Evolutionary conservation across 2,329 filamentous ascomycete genomes (phyloP).

Genomic region (Albophoma yamanashiensis): DNA sequence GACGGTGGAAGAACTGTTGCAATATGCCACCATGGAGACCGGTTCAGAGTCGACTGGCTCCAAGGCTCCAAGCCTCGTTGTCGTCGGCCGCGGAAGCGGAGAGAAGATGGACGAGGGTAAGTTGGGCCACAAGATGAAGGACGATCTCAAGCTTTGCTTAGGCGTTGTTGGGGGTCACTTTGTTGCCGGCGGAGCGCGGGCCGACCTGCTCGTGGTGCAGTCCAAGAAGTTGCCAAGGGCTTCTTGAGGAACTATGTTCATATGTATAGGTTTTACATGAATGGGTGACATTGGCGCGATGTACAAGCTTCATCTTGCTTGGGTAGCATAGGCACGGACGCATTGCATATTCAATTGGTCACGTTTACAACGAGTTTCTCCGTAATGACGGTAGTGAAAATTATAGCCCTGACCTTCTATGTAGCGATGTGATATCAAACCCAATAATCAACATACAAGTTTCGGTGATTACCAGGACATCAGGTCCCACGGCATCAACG

Average conservation of each 20-base stretch:
- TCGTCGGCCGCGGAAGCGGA: constrained; percentile 11
- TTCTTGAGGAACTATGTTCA: not conserved
- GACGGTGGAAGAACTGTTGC: constrained; percentile 12
- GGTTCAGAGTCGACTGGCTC: not conserved
- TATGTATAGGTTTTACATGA: not conserved
- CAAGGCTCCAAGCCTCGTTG: constrained; percentile 9
- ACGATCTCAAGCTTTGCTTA: constrained; percentile 11
- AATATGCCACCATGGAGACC: constrained; percentile 7
- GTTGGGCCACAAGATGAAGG: constrained; percentile 4
- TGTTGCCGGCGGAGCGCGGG: constrained; percentile 10
- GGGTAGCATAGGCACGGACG: not conserved
- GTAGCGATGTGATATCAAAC: not conserved
- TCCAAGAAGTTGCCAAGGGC: constrained; percentile 13
- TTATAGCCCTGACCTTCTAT: not conserved
- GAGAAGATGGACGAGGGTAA: constrained; percentile 11
- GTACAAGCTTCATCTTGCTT: not conserved
- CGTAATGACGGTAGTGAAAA: not conserved
- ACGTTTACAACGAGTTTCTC: not conserved
- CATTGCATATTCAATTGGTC: not conserved
- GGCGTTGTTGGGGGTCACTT: constrained; percentile 12
- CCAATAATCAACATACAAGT: not conserved
- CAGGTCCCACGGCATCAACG: not conserved
- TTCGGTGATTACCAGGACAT: not conserved
- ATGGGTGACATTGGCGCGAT: not conserved
- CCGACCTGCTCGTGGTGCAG: constrained; percentile 16